Evolutionary conservation across 2,329 filamentous ascomycete species (phyloP).

Genomic region (Claviceps arundinis): DNA sequence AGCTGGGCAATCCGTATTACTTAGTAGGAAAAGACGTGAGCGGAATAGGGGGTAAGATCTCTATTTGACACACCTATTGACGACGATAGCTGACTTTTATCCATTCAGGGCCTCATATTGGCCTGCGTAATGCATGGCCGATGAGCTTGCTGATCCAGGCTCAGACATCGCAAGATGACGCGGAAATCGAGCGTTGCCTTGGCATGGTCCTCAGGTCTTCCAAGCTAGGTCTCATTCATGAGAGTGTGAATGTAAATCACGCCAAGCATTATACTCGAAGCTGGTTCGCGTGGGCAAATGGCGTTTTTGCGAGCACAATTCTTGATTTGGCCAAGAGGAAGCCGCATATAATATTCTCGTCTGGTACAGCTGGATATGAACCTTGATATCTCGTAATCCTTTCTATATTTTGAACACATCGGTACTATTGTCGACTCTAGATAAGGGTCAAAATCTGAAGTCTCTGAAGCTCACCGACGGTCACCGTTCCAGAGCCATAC

Average conservation of each 20-base stretch:
- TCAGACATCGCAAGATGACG: slow-evolving; percentile 72
- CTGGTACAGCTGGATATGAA: slow-evolving; percentile 45
- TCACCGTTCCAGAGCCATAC: too few species aligned
- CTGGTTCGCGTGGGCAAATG: slow-evolving; percentile 98
- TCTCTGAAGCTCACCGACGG: not conserved
- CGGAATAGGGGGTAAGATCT: slow-evolving; percentile 66
- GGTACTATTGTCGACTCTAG: not conserved
- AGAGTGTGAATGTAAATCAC: slow-evolving; percentile 74
- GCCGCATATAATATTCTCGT: slow-evolving; percentile 71
- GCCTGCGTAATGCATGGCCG: slow-evolving; percentile 85
- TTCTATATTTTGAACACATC: not conserved
- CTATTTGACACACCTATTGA: too few species aligned
- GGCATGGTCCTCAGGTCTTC: slow-evolving; percentile 63
- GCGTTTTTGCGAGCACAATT: slow-evolving; percentile 86
- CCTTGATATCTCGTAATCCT: slow-evolving; percentile 18
- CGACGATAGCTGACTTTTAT: slow-evolving; percentile 5
- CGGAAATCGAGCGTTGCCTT: slow-evolving; percentile 65
- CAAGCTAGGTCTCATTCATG: slow-evolving; percentile 71
- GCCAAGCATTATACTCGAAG: slow-evolving; percentile 61
- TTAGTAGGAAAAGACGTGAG: slow-evolving; percentile 63
- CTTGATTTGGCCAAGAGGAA: slow-evolving; percentile 80
- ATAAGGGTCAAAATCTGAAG: not conserved
- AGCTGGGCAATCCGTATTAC: slow-evolving; percentile 76
- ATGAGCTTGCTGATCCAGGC: slow-evolving; percentile 90
- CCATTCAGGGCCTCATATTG: slow-evolving; percentile 49